phyloP scores from a whole-genome alignment of 2,329 filamentous ascomycete species.

The Colletotrichum limetticola region DNA sequence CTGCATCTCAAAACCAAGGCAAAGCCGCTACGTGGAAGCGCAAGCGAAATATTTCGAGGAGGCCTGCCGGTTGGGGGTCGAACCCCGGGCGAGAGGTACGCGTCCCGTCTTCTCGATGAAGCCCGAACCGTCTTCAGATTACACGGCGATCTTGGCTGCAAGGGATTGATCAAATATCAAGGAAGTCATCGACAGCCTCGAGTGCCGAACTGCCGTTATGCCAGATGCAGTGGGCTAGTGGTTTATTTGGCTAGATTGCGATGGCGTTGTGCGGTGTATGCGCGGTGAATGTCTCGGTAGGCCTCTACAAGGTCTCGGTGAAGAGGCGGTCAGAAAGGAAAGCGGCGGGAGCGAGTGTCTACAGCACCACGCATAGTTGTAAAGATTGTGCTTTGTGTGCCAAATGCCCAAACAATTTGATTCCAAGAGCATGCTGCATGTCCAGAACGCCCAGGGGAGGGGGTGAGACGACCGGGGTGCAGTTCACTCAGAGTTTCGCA shows the following conservation, averaged over 20 bases:
- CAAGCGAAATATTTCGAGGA: slow-evolving; percentile 16
- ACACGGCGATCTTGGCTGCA: slow-evolving; percentile 17
- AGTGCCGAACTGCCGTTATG: slow-evolving; percentile 3
- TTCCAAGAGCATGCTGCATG: background rate
- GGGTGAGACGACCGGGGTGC: background rate
- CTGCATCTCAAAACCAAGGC: slow-evolving; percentile 16
- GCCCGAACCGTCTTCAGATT: background rate
- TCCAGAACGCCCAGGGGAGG: background rate
- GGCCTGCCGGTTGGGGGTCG: background rate
- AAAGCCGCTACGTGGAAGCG: background rate
- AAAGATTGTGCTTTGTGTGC: background rate
- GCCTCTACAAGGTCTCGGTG: slow-evolving; percentile 16
- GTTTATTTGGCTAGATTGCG: slow-evolving; percentile 2
- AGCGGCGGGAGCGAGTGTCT: background rate
- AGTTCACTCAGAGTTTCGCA: background rate
- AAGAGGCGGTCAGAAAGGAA: slow-evolving; percentile 9
- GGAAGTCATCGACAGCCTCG: background rate
- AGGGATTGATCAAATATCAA: slow-evolving; percentile 16
- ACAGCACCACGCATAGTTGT: background rate
- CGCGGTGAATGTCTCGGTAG: background rate
- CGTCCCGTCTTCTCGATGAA: background rate
- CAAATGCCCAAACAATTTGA: background rate
- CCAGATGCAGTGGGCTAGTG: background rate
- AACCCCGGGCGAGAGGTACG: background rate
- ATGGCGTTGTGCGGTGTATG: slow-evolving; percentile 1